phyloP scores from a whole-genome alignment of 192 early-diverging fungal species.

The Mortierella hygrophila region DNA sequence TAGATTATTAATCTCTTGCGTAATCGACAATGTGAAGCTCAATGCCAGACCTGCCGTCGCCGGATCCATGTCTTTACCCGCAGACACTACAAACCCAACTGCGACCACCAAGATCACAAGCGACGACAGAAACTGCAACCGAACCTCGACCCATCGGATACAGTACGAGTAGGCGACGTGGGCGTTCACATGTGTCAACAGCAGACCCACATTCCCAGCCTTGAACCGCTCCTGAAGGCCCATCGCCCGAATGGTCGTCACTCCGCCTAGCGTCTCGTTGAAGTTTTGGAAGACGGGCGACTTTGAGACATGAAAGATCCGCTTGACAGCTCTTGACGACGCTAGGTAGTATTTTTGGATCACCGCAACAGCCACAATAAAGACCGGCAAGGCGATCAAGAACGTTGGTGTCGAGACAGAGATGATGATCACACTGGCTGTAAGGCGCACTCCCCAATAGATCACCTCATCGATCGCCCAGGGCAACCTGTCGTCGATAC shows the following conservation, averaged over 20 bases:
- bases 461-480: slow-evolving; percentile 63
- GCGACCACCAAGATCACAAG: slow-evolving; percentile 78
- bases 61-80: slow-evolving; percentile 67
- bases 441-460: slow-evolving; percentile 59
- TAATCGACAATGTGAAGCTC: slow-evolving; percentile 78
- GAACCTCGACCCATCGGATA: slow-evolving; percentile 79
- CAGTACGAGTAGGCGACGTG: slow-evolving; percentile 56
- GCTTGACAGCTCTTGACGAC: slow-evolving; percentile 88
- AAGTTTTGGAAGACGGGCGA: slow-evolving; percentile 86
- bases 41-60: slow-evolving; percentile 60
- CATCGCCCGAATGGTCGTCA: slow-evolving; percentile 88
- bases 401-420: slow-evolving; percentile 76
- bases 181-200: slow-evolving; percentile 18
- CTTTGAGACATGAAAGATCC: slow-evolving; percentile 68
- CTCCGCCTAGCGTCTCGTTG: slow-evolving; percentile 82
- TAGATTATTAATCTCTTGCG: slow-evolving; percentile 85
- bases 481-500: slow-evolving; percentile 61
- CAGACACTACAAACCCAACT: slow-evolving; percentile 70
- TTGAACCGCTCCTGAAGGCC: slow-evolving; percentile 71
- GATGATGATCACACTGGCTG: slow-evolving; percentile 70
- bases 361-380: background rate
- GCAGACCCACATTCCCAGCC: slow-evolving; percentile 46
- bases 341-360: slow-evolving; percentile 81
- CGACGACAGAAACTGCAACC: slow-evolving; percentile 84
- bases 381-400: slow-evolving; percentile 63